These are phyloP conservation scores for Mycena pura DNA, from an alignment of 768 basidiomycete genomes.

Conservation along the genomic window DNA sequence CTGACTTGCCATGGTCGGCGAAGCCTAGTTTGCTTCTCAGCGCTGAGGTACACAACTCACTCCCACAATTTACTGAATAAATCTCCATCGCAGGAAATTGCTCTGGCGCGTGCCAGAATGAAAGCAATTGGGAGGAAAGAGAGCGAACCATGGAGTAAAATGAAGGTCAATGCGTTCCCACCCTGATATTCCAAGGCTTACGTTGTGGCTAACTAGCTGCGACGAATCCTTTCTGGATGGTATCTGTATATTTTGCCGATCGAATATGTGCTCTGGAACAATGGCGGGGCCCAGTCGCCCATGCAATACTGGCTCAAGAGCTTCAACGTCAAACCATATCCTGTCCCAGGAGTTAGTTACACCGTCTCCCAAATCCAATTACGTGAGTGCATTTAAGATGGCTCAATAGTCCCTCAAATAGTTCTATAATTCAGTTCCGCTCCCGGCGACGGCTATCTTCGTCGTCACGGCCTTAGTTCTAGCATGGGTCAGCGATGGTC, in stretches of 20 bases:
- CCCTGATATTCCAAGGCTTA: neutral
- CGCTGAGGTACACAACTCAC: neutral
- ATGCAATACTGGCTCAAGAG: slow-evolving; percentile 28
- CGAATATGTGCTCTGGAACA: slow-evolving; percentile 30
- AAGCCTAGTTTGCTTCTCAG: slow-evolving; percentile 18
- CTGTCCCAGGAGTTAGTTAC: slow-evolving; percentile 21
- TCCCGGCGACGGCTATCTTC: slow-evolving; percentile 24
- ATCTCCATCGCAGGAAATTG: slow-evolving; percentile 13
- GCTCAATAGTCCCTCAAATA: neutral
- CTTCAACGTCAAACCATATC: slow-evolving; percentile 28
- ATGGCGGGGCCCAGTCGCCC: slow-evolving; percentile 21
- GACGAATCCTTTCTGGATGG: slow-evolving; percentile 21
- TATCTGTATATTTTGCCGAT: slow-evolving; percentile 25
- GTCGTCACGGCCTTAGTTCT: slow-evolving; percentile 20
- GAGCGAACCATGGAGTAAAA: slow-evolving; percentile 23
- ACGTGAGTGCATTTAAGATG: neutral
- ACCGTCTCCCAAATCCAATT: slow-evolving; percentile 27
- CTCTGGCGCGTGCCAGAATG: slow-evolving; percentile 23
- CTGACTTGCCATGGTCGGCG: slow-evolving; percentile 22
- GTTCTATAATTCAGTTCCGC: slow-evolving; percentile 14
- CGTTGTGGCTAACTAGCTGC: slow-evolving; percentile 1
- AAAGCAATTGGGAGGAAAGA: slow-evolving; percentile 24
- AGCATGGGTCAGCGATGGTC: slow-evolving; percentile 26
- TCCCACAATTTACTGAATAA: neutral
- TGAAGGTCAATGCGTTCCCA: neutral